phyloP scores from a whole-genome alignment of 2,329 filamentous ascomycete species.

The Diaporthe sp. region DNA sequence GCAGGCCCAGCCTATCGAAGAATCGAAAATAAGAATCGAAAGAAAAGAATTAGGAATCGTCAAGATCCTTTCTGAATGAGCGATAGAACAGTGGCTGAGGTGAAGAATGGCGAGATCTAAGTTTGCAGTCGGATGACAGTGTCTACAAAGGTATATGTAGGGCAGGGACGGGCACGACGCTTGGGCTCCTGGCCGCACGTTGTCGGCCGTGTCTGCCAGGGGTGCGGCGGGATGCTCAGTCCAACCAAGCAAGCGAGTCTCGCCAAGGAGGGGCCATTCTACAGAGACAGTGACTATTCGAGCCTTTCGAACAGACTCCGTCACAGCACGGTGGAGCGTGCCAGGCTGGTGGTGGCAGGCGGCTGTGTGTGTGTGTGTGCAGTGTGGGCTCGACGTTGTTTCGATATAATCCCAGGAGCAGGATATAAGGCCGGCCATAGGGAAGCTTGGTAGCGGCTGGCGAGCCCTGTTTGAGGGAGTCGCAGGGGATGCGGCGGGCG shows the following conservation, averaged over 20 bases:
- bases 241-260: conserved; percentile 28
- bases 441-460: conserved; percentile 9
- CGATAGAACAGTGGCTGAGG: conserved; percentile 32
- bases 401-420: conserved; percentile 11
- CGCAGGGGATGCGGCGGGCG: not conserved
- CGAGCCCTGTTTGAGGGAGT: conserved; percentile 21
- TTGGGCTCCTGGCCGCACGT: conserved; percentile 6
- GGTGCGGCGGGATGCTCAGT: conserved; percentile 7
- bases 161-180: not conserved
- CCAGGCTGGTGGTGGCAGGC: conserved; percentile 2
- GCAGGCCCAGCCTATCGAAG: conserved; percentile 35
- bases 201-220: not conserved
- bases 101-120: conserved; percentile 1
- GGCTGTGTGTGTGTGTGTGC: not conserved
- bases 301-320: conserved; percentile 31
- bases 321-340: conserved; percentile 32
- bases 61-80: conserved; percentile 34
- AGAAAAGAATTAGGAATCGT: conserved; percentile 30
- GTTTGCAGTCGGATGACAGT: conserved; percentile 20
- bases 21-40: conserved; percentile 30
- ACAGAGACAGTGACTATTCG: conserved; percentile 23
- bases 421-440: conserved; percentile 20
- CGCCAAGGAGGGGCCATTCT: conserved; percentile 27
- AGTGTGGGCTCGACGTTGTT: conserved; percentile 4
- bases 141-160: conserved; percentile 30